Conservation (phyloP, 2,329 filamentous ascomycete species). For the Ilyonectria destructans region DNA sequence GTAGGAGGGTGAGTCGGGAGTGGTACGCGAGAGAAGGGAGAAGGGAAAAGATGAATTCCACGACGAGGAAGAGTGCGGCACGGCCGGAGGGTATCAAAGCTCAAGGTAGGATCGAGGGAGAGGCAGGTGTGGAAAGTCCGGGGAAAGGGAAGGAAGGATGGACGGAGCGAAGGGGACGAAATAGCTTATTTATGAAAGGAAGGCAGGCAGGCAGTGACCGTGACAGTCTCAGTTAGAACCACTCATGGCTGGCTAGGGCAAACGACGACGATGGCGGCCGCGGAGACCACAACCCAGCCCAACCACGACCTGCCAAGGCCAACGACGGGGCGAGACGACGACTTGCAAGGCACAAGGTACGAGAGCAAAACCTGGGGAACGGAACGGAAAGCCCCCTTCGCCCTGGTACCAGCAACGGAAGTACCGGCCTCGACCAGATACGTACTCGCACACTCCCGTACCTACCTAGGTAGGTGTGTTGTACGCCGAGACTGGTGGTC, state of each 20-base stretch:
- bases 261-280: constrained; percentile 40
- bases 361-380: constrained; percentile 49
- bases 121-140: constrained; percentile 30
- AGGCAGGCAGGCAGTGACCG: constrained; percentile 35
- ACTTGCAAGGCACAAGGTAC: constrained; percentile 33
- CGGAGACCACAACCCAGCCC: constrained; percentile 32
- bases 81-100: constrained; percentile 5
- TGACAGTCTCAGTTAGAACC: constrained; percentile 35
- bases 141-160: constrained; percentile 33
- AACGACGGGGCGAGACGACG: constrained; percentile 43
- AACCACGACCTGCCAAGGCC: constrained; percentile 29
- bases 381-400: constrained; percentile 43
- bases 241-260: constrained; percentile 37
- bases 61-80: constrained; percentile 3
- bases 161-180: constrained; percentile 36
- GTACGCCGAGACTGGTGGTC: constrained; percentile 4
- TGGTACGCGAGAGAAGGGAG: background rate
- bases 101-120: constrained; percentile 10
- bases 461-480: background rate
- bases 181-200: constrained; percentile 42
- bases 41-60: constrained; percentile 1
- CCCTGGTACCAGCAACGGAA: constrained; percentile 44
- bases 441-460: constrained; percentile 4
- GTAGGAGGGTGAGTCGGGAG: background rate
- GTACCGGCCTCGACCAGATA: constrained; percentile 37